Percentiles rank a stretch among this genome's conserved stretches.
Conservation (phyloP, 345 rosid species). For the Eucalyptus leucophloia region DNA sequence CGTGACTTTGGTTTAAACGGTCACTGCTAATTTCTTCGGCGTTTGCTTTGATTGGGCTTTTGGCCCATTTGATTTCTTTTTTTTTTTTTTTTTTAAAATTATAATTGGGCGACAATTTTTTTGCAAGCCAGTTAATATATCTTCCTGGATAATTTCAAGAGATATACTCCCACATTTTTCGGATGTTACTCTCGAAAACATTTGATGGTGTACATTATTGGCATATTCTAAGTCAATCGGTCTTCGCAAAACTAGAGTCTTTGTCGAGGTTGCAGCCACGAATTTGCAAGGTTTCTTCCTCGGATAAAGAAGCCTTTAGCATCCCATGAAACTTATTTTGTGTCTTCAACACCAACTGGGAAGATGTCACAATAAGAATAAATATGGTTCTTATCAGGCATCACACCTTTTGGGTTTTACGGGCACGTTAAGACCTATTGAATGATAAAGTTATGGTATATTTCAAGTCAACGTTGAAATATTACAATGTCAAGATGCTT, state of each 20-base stretch:
- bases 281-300: background rate
- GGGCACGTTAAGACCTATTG: fast-evolving
- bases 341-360: background rate
- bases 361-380: background rate
- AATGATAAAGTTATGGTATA: fast-evolving
- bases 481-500: too few relatives aligned
- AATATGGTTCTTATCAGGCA: too few relatives aligned
- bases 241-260: background rate
- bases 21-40: background rate
- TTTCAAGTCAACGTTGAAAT: too few relatives aligned
- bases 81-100: background rate
- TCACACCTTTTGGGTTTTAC: too few relatives aligned
- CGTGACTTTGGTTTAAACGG: background rate
- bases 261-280: background rate
- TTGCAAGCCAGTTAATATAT: background rate
- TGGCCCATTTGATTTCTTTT: background rate
- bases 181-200: background rate
- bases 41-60: background rate
- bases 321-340: background rate
- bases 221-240: background rate
- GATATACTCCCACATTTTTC: background rate
- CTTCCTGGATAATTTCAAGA: background rate
- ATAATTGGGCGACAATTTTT: background rate
- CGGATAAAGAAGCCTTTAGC: background rate
- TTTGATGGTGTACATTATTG: background rate